Base-by-base conservation (phyloP, 1,139 yeast genomes). In the Zygoascus meyerae region DNA sequence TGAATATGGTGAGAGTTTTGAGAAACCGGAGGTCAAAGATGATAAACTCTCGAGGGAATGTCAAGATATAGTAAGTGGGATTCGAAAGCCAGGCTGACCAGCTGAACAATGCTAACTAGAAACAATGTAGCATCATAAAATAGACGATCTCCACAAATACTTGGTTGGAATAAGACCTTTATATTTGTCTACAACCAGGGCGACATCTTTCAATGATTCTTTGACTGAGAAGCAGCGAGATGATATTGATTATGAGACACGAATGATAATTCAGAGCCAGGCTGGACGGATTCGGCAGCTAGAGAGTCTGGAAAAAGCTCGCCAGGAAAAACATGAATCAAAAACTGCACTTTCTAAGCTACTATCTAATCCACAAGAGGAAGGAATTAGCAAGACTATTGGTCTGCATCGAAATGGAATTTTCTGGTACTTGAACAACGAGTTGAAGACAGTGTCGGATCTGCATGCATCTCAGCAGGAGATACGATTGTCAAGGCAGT, bases 171-270 rank as follows among this genome's bases (percentile, higher is more conserved):
- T 66, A 11, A 55, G 68, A 11, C 65, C 66, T 1, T 51, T 62
- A 35, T 67, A 67, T 48, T 54, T 67, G 30, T 63, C 66, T 43
- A 47, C 51, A 11, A 43, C 52, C 2, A 50, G 48, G 18, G 49
- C 55, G 0, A 36, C 54, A 5, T 45, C 53, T 7, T 49, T 41
- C 16, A 42, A 48, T 30, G 55, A 51, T 9, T 40, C 55, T 8
- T 45, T 70, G 52, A 63, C 68, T 5, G 72, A 69, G 34, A 57
- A 60, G 34, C 69, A 70, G 45, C 56, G 69, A 26, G 73, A 70
- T 49, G 71, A 68, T 21, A 64, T 70, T 39, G 74, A 70, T 55
- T 67, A 65, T 49, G 70, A 68, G 45, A 64, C 69, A 12, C 57
- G 65, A 26, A 52, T 57, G 43, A 60, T 66, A 33, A 53, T 70